phyloP scores from a whole-genome alignment of 768 basidiomycete species.

The Neoboletus subvelutipes region DNA sequence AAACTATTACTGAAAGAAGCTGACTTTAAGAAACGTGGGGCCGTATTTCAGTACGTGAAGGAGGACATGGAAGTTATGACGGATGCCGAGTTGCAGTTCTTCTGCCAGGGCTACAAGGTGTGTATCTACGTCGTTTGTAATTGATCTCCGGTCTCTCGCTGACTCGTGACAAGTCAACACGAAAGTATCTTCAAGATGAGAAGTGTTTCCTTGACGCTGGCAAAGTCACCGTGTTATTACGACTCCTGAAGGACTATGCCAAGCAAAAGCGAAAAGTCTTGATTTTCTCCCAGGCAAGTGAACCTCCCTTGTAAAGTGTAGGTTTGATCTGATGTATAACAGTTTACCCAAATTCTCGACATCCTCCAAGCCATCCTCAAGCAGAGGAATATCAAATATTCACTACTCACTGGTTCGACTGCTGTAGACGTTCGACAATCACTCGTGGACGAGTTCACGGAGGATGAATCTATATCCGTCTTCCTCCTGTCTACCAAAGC shows the following conservation, averaged over 20 bases:
- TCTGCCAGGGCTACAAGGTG: conserved; percentile 86
- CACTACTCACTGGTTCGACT: conserved; percentile 89
- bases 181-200: conserved; percentile 71
- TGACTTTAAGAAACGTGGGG: conserved; percentile 83
- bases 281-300: conserved; percentile 88
- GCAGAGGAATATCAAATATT: conserved; percentile 67
- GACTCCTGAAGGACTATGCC: conserved; percentile 66
- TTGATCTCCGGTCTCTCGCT: not conserved
- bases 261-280: conserved; percentile 76
- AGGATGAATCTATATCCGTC: conserved; percentile 77
- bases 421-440: conserved; percentile 92
- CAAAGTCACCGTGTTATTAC: conserved; percentile 74
- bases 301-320: not conserved
- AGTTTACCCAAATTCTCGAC: conserved; percentile 97
- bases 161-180: conserved; percentile 51
- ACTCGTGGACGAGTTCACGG: conserved; percentile 92
- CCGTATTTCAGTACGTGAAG: conserved; percentile 80
- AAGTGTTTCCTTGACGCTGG: conserved; percentile 83
- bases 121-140: not conserved
- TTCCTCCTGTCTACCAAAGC: conserved; percentile 93
- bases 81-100: conserved; percentile 90
- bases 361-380: conserved; percentile 85
- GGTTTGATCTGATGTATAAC: conserved; percentile 1
- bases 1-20: conserved; percentile 86
- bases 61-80: conserved; percentile 99